Base-by-base conservation (phyloP, 1,284 basidiomycete genomes). In the Leccinum pallidistipes region DNA sequence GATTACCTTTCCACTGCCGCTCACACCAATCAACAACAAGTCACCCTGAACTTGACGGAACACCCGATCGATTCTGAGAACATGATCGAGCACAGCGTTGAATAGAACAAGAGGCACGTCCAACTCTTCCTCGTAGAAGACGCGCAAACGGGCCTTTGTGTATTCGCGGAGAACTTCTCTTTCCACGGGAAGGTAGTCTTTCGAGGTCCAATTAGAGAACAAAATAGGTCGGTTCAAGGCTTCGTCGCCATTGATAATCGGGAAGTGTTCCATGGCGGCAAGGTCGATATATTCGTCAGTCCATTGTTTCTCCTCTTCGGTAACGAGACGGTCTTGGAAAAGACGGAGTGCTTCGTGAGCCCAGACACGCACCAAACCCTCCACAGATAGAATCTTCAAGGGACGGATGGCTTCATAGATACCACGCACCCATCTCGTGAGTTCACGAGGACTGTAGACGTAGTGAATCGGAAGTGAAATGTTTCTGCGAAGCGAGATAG, bases 161-260 rank as follows among this genome's bases (percentile, higher is more conserved):
- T 98, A 99, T 71, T 98, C 96, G 55, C 97, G 88, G 10, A 99
- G 86, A 47, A 87, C 82, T 70, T 97, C 97, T 58, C 97, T 86
- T 65, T 97, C 94, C 54, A 99, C 97, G 3, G 95, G 89, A 61
- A 97, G 88, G 75, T 98, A 98, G 74, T 98, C 82, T 78, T 96
- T 95, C n/a, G 96, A 96, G 1, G 97, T 97, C 97, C 97, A 99
- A 75, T 99, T 98, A 5, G 95, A 97, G 83, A 96, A 99, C 38
- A 99, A 80, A 66, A 99, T 97, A 0, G 98, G 97, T 21, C 97
- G 86, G 27, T 72, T 77, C 31, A 99, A 83, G 1, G 94, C 91
- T 71, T 97, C 93, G 18, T 88, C 86, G 34, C 84, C 83, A 71
- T 93, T 90, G 74, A 98, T 90, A 6, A 91, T 95, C 0, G 96